These are phyloP conservation scores for Leccinum subtestaceum DNA, from an alignment of 768 basidiomycete genomes.

Conservation along the genomic window DNA sequence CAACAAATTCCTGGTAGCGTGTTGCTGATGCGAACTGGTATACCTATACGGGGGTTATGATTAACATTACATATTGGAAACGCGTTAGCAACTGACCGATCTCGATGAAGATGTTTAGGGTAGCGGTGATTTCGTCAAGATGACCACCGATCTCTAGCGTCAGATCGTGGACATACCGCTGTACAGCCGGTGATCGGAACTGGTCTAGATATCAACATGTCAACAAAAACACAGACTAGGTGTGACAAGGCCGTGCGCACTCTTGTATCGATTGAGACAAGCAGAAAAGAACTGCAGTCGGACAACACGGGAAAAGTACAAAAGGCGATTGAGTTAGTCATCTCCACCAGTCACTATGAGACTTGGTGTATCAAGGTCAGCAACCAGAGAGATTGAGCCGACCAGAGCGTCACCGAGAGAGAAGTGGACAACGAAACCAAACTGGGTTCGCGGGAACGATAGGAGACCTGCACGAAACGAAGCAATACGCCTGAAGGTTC, in stretches of 20 bases:
- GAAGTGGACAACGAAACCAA: too few species aligned
- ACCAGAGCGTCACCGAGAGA: too few species aligned
- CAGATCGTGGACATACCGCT: conserved; percentile 50
- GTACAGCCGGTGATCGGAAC: conserved; percentile 48
- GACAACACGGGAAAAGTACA: neutral
- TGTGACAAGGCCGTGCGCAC: conserved; percentile 20
- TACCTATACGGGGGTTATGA: conserved; percentile 34
- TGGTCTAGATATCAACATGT: conserved; percentile 35
- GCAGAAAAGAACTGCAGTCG: conserved; percentile 46
- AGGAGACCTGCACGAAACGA: too few species aligned
- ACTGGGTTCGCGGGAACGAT: too few species aligned
- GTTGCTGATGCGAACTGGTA: conserved; percentile 52
- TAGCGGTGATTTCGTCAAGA: conserved; percentile 45
- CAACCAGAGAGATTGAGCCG: too few species aligned
- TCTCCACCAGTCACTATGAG: too few species aligned
- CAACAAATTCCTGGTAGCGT: conserved; percentile 44
- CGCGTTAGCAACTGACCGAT: conserved; percentile 36
- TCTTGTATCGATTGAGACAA: conserved; percentile 44
- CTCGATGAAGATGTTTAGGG: conserved; percentile 48
- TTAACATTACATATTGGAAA: neutral
- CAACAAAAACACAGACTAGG: neutral
- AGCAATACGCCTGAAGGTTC: too few species aligned
- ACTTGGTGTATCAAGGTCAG: too few species aligned
- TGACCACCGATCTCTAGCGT: conserved; percentile 49
- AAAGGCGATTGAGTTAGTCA: too few species aligned